Base-by-base conservation (phyloP, 345 rosid species). In the Eucalyptus paniculata region DNA sequence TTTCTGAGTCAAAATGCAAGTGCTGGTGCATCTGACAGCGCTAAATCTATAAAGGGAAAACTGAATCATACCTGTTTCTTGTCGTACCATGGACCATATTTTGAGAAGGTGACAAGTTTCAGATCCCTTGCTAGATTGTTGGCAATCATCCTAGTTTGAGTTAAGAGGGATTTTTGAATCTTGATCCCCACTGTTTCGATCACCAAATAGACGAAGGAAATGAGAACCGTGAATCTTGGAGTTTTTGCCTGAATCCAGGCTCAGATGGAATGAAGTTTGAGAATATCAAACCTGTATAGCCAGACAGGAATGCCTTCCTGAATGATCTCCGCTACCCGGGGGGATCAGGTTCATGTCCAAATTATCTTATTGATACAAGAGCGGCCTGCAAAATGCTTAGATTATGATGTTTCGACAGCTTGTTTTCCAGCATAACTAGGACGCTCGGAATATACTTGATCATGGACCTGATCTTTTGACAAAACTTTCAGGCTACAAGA, bases 61-160 rank as follows among this genome's bases (percentile, higher is more conserved):
- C 89, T 91, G 10, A 49, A 45, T n/a, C 88, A 11, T 10, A 10
- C 26, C 44, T 72, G 44, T 34, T 72, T 72, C 82, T 72, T 37
- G 82, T 72, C 23, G 23, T 72, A 10, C 14, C 44, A 18, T 72
- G 82, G 82, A 72, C 47, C 30, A 21, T 12, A 77, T 23, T 77
- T 77, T 40, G 85, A 21, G 85, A 85, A n/a, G 11, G 90, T 82
- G 15, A 87, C 49, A 53, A 92, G 87, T 82, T 93, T 90, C 91
- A 89, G 89, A 16, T 92, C 92, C 82, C 87, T 91, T 23, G 94
- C 93, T 21, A 93, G 72, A 18, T 83, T 90, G 81, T 91, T 92
- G 88, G 93, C 93, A 34, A 93, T 91, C 53, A 89, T 89, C 85
- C 94, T 91, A 72, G 93, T 91, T 86, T 89, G 94, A 60, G 93